phyloP scores from a whole-genome alignment of 805 yeast species.

The Pichia kluyveri region DNA sequence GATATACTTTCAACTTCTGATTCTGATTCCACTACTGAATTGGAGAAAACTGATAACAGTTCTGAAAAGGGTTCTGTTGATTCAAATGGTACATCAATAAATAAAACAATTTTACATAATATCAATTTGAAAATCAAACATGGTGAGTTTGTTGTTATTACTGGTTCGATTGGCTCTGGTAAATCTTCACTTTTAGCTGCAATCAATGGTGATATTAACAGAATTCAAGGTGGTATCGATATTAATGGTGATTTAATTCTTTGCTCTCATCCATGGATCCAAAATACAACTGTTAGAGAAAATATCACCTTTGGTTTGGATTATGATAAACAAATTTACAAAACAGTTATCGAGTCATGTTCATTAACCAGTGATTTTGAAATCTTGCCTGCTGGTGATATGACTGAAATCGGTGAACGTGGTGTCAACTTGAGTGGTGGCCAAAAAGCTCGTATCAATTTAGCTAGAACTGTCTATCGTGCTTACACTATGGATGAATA shows the following conservation, averaged over 20 bases:
- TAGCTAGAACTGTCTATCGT: slow-evolving; percentile 69
- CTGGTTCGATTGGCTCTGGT: slow-evolving; percentile 79
- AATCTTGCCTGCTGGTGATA: slow-evolving; percentile 64
- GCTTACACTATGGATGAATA: slow-evolving; percentile 31
- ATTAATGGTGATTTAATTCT: slow-evolving; percentile 45
- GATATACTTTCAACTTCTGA: too few species aligned
- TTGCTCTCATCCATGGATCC: slow-evolving; percentile 63
- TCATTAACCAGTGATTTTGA: slow-evolving; percentile 59
- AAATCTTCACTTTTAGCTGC: slow-evolving; percentile 67
- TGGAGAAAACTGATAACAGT: too few species aligned
- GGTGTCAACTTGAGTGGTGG: slow-evolving; percentile 85
- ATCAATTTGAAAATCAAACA: slow-evolving; percentile 44
- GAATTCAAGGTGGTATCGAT: slow-evolving; percentile 40
- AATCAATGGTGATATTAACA: slow-evolving; percentile 58
- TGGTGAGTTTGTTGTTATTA: slow-evolving; percentile 64
- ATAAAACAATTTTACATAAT: slow-evolving; percentile 16
- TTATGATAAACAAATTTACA: slow-evolving; percentile 41
- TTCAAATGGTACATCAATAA: background rate
- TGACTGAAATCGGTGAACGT: slow-evolving; percentile 76
- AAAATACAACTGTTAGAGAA: slow-evolving; percentile 64
- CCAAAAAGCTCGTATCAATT: slow-evolving; percentile 72
- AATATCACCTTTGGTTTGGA: slow-evolving; percentile 59
- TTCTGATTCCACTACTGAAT: too few species aligned
- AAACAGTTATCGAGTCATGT: slow-evolving; percentile 50
- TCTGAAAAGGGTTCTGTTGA: background rate